Base-by-base conservation (phyloP, 306 rosid species). In the Cajanus cajan region DNA sequence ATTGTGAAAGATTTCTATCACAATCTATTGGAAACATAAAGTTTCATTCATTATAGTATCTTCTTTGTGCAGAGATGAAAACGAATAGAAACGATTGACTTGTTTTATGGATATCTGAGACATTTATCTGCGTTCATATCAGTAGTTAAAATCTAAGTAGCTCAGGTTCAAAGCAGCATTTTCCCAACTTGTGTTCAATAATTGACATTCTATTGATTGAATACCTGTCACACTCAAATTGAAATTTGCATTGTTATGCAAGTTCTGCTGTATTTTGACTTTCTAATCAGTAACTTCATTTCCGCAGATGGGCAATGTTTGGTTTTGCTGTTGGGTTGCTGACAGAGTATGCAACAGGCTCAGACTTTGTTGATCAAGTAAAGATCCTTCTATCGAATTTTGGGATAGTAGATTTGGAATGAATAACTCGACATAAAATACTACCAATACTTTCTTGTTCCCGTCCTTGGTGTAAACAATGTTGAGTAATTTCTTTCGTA, bases 221-320 rank as follows among this genome's bases (percentile, higher is more conserved):
- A 71, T 44, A 28, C 2, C 19, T 59, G 19, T 12, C 21, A 14
- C 40, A 22, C 43, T 73, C 45, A 44, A 34, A 39, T n/a, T 77
- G 18, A n/a, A 14, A 68, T 58, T 55, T 31, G 68, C 64, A 22
- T 41, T 43, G 64, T 65, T 28, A 19, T 44, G n/a, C 69, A 43
- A 57, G 43, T 12, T 58, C 62, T 55, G 18, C 39, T 65, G 73
- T 43, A 28, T 47, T 34, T 34, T 16, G 52, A 73, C 28, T 6
- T 10, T 25, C 7, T 58, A 28, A 83, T 74, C 4, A 21, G 52
- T 62, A 45, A 79, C 59, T 69, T 79, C 73, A 78, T 66, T 57
- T 44, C 7, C 45, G 21, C 97, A 93, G 98, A 89, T 93, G 98
- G 98, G 98, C 98, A 36, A 93, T 94, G 98, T 94, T 94, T 76